Evolutionary conservation across 352 stramenopile species (phyloP).

Genomic region (Pythium folliculosum): DNA sequence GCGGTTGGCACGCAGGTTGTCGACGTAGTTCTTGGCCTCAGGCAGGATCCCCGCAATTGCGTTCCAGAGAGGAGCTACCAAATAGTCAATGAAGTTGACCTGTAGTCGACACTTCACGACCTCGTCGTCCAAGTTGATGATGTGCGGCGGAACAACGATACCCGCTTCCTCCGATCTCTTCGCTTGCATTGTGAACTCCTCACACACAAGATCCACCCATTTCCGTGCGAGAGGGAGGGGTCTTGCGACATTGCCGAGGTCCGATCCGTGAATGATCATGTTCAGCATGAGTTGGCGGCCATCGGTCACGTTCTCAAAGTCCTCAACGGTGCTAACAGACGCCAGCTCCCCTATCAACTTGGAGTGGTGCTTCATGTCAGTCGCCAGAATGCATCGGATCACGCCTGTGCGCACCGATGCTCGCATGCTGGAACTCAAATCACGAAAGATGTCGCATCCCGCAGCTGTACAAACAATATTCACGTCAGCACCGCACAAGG

Average conservation of each 20-base stretch:
- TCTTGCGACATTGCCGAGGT: constrained; percentile 64
- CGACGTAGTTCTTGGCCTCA: constrained; percentile 44
- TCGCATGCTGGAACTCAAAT: constrained; percentile 48
- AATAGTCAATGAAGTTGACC: constrained; percentile 88
- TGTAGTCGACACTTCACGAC: constrained; percentile 59
- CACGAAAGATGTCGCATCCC: constrained; percentile 61
- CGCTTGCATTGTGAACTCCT: constrained; percentile 82
- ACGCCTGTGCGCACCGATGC: constrained; percentile 56
- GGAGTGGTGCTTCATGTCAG: constrained; percentile 85
- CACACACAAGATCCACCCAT: constrained; percentile 72
- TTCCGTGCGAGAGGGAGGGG: constrained; percentile 51
- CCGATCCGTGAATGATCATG: constrained; percentile 81
- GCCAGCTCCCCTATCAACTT: constrained; percentile 61
- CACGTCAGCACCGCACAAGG: not conserved
- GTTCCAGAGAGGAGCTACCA: constrained; percentile 74
- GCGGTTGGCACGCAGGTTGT: constrained; percentile 57
- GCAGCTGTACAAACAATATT: constrained; percentile 15
- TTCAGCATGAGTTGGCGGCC: constrained; percentile 75
- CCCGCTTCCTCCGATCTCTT: constrained; percentile 53
- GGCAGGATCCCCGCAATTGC: constrained; percentile 60
- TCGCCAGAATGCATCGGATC: constrained; percentile 77
- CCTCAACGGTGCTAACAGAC: constrained; percentile 39
- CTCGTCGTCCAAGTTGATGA: constrained; percentile 77
- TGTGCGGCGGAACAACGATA: constrained; percentile 68
- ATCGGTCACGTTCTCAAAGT: constrained; percentile 64